Evolutionary conservation across 306 rosid species (phyloP).

Genomic region (Citrullus colocynthis): DNA sequence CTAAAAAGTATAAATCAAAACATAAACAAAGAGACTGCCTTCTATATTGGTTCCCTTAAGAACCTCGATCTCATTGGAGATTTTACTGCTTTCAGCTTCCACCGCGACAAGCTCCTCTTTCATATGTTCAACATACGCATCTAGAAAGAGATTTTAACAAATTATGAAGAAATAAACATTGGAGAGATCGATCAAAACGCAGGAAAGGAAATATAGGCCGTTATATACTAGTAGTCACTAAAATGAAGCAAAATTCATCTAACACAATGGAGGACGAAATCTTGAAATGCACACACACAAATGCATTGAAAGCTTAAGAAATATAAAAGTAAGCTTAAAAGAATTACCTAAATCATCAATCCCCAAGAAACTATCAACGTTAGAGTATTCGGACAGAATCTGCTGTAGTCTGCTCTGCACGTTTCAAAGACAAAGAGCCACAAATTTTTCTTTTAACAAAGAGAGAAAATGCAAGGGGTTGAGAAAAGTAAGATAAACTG

Average conservation of each 20-base stretch:
- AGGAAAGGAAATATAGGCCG: not conserved
- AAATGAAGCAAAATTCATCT: not conserved
- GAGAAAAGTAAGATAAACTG: not conserved
- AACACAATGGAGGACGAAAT: not conserved
- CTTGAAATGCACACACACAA: not conserved
- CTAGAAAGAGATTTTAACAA: constrained; percentile 10
- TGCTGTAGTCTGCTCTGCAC: constrained; percentile 39
- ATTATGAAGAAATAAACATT: not conserved
- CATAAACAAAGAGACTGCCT: constrained; percentile 21
- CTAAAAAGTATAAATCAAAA: not conserved
- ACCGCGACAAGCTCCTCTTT: constrained; percentile 37
- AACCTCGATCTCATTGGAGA: constrained; percentile 33
- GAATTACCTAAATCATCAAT: constrained; percentile 35
- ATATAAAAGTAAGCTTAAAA: not conserved
- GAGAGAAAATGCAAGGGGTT: not conserved
- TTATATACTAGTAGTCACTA: not conserved
- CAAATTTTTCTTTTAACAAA: not conserved
- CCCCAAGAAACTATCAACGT: constrained; percentile 15
- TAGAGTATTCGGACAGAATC: constrained; percentile 42
- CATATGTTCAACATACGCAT: constrained; percentile 39
- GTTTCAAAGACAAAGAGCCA: not conserved
- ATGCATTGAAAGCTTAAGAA: not conserved
- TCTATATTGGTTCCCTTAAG: constrained; percentile 28
- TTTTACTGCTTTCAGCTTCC: constrained; percentile 29
- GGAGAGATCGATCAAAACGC: not conserved